phyloP scores from a whole-genome alignment of 2,329 filamentous ascomycete species.

The Cladosporium sp. region DNA sequence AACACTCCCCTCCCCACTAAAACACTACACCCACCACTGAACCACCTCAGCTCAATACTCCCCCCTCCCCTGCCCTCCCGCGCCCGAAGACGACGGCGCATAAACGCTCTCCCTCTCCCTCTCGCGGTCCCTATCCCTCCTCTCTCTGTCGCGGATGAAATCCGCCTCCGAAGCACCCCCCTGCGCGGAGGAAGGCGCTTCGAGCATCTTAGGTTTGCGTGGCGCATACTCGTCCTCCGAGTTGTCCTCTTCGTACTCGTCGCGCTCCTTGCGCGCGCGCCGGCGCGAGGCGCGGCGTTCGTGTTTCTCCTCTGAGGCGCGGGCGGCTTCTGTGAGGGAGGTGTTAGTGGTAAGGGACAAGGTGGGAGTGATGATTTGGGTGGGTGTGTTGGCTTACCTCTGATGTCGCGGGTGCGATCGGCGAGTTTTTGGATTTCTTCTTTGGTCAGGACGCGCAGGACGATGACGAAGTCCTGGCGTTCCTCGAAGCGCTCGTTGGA shows the following conservation, averaged over 20 bases:
- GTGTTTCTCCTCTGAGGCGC: conserved; percentile 23
- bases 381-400: conserved; percentile 44
- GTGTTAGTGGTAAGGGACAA: conserved; percentile 2
- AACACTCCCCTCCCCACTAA: background rate
- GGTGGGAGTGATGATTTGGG: background rate
- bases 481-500: conserved; percentile 92
- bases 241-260: conserved; percentile 33
- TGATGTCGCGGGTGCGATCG: conserved; percentile 72
- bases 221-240: conserved; percentile 31
- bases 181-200: conserved; percentile 23
- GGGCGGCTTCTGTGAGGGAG: conserved; percentile 14
- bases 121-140: conserved; percentile 20
- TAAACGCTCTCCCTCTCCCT: conserved; percentile 21
- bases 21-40: background rate
- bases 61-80: background rate
- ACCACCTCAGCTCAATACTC: background rate
- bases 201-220: conserved; percentile 31
- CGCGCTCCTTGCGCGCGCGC: conserved; percentile 24
- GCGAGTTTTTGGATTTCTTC: conserved; percentile 90
- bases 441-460: conserved; percentile 78
- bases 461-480: conserved; percentile 89
- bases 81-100: background rate
- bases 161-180: conserved; percentile 20
- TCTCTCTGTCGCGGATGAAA: conserved; percentile 25
- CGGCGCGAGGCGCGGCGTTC: conserved; percentile 25